These are phyloP conservation scores for Arthrobotrys musiformis DNA, from an alignment of 2,329 filamentous ascomycete species.

Conservation along the genomic window DNA sequence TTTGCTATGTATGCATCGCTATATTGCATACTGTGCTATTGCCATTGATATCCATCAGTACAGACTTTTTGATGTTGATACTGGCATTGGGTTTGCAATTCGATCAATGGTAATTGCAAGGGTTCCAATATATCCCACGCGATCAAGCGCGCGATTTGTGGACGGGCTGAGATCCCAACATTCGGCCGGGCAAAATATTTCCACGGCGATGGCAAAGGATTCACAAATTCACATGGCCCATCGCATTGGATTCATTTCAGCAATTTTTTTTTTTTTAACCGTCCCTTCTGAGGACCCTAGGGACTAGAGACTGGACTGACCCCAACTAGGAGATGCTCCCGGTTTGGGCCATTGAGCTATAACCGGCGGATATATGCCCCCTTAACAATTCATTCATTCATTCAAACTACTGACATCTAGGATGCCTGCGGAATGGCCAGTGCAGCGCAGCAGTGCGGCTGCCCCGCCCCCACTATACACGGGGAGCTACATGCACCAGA, in stretches of 20 bases:
- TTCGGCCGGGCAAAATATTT: constrained; percentile 29
- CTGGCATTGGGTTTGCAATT: too few relatives aligned
- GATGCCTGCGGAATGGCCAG: too few relatives aligned
- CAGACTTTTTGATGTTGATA: neutral
- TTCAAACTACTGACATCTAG: too few relatives aligned
- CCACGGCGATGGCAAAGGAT: constrained; percentile 29
- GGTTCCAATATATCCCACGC: constrained; percentile 36
- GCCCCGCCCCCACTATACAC: constrained; percentile 46
- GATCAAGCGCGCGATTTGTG: constrained; percentile 33
- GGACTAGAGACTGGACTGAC: too few relatives aligned
- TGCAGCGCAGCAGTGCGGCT: too few relatives aligned
- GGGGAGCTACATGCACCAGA: neutral
- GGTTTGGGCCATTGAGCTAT: neutral
- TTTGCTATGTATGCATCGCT: too few relatives aligned
- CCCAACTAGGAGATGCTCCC: neutral
- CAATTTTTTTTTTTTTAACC: neutral
- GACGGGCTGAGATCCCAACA: neutral
- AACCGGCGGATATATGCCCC: constrained; percentile 17
- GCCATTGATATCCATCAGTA: neutral
- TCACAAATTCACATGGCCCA: constrained; percentile 2
- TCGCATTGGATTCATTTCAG: constrained; percentile 6
- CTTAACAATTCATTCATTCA: too few relatives aligned
- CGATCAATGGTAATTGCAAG: neutral
- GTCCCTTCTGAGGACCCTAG: neutral
- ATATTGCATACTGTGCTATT: too few relatives aligned